These are phyloP conservation scores for Sphaerulina vaccinii DNA, from an alignment of 2,329 filamentous ascomycete genomes.

Conservation along the genomic window DNA sequence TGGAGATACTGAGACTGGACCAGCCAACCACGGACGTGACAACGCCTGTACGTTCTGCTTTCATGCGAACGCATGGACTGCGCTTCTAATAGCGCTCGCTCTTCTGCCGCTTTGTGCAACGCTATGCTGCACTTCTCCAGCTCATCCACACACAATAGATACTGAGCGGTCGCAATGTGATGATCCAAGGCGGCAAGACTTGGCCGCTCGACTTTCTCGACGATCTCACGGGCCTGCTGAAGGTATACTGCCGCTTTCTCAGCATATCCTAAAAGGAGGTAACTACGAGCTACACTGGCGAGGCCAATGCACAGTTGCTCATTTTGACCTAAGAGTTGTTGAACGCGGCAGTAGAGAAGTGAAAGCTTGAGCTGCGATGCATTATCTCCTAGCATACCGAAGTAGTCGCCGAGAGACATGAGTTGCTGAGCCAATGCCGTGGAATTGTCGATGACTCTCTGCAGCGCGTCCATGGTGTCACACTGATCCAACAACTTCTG, in stretches of 20 bases:
- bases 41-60: conserved; percentile 25
- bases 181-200: conserved; percentile 48
- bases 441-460: conserved; percentile 50
- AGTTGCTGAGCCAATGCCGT: conserved; percentile 53
- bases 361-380: conserved; percentile 30
- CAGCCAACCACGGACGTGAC: conserved; percentile 33
- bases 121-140: conserved; percentile 19
- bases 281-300: conserved; percentile 51
- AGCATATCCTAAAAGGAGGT: conserved; percentile 60
- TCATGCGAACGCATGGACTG: conserved; percentile 23
- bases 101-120: conserved; percentile 22
- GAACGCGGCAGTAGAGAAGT: conserved; percentile 15
- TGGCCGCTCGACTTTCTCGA: conserved; percentile 43
- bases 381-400: conserved; percentile 57
- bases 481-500: conserved; percentile 38
- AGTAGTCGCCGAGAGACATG: conserved; percentile 55
- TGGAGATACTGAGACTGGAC: conserved; percentile 29
- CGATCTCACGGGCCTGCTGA: conserved; percentile 55
- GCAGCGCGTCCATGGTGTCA: conserved; percentile 41
- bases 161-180: conserved; percentile 26
- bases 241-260: conserved; percentile 59
- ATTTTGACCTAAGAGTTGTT: background rate
- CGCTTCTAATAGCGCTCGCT: conserved; percentile 20
- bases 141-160: conserved; percentile 25
- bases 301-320: conserved; percentile 30